A percentile compares a stretch with the other conserved stretches of the same genome.
Evolutionary conservation across 75 land plant species (phyloP).

Genomic region (Selaginella tamariscina): DNA sequence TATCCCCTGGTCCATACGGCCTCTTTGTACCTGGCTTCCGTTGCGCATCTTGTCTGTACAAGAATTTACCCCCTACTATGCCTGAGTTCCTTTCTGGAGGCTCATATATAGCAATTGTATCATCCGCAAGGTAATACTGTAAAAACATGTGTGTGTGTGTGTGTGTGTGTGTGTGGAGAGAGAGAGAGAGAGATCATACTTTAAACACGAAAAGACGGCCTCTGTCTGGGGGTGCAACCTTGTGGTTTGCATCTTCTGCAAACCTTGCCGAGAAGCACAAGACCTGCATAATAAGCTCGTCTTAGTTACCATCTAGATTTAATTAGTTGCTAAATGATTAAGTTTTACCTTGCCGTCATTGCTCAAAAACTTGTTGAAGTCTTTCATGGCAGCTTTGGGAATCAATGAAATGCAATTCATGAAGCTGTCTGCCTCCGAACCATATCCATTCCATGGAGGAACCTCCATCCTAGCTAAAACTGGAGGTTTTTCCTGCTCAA

Average conservation of each 20-base stretch:
- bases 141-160: too few relatives aligned
- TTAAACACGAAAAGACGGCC: conserved; percentile 24
- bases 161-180: too few relatives aligned
- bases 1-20: conserved; percentile 17
- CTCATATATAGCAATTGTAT: conserved; percentile 24
- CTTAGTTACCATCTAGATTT: neutral
- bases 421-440: conserved; percentile 27
- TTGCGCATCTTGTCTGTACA: conserved; percentile 18
- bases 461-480: conserved; percentile 28
- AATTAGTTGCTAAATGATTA: conserved; percentile 12
- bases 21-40: conserved; percentile 16
- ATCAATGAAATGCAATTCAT: conserved; percentile 27
- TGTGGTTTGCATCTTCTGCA: conserved; percentile 24
- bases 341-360: conserved; percentile 24
- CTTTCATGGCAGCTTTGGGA: conserved; percentile 24
- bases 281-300: neutral
- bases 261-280: conserved; percentile 19
- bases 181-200: neutral
- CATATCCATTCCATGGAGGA: conserved; percentile 30
- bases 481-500: conserved; percentile 22
- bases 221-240: conserved; percentile 19
- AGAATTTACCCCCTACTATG: conserved; percentile 19
- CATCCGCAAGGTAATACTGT: conserved; percentile 28
- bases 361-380: conserved; percentile 27
- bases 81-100: conserved; percentile 31